These are phyloP conservation scores for Hericium coralloides DNA, from an alignment of 768 basidiomycete genomes.

Conservation along the genomic window DNA sequence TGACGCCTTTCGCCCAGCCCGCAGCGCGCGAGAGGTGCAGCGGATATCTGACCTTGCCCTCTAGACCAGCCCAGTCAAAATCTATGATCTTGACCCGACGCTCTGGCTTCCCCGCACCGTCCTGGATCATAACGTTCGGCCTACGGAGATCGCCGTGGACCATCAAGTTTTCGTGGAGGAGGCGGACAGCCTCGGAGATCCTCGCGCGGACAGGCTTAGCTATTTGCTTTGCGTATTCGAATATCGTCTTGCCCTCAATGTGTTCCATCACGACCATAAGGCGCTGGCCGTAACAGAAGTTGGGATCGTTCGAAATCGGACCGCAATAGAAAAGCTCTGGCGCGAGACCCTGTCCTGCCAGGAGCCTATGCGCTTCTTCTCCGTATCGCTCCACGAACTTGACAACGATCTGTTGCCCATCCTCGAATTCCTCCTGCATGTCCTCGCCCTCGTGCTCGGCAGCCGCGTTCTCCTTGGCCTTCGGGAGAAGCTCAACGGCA, in stretches of 20 bases:
- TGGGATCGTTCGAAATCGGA: slow-evolving; percentile 5
- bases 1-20: too few species aligned
- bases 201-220: slow-evolving; percentile 11
- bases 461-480: too few species aligned
- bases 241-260: slow-evolving; percentile 14
- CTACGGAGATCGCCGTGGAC: slow-evolving; percentile 30
- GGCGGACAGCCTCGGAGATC: slow-evolving; percentile 13
- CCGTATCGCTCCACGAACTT: slow-evolving; percentile 31
- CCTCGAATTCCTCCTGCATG: not conserved
- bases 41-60: slow-evolving; percentile 15
- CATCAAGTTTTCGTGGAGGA: slow-evolving; percentile 23
- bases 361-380: slow-evolving; percentile 21
- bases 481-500: not conserved
- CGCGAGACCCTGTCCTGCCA: slow-evolving; percentile 19
- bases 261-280: slow-evolving; percentile 35
- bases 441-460: too few species aligned
- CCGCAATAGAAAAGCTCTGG: slow-evolving; percentile 16
- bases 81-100: slow-evolving; percentile 25
- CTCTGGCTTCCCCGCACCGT: not conserved
- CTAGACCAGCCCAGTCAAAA: slow-evolving; percentile 30
- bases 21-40: not conserved
- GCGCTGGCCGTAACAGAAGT: not conserved
- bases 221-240: not conserved
- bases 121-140: slow-evolving; percentile 24
- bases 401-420: slow-evolving; percentile 19